Percentiles rank a stretch among this genome's conserved stretches.
Evolutionary conservation across 1,284 basidiomycete species (phyloP).

Genomic region (Tilletiopsis washingtonensis): DNA sequence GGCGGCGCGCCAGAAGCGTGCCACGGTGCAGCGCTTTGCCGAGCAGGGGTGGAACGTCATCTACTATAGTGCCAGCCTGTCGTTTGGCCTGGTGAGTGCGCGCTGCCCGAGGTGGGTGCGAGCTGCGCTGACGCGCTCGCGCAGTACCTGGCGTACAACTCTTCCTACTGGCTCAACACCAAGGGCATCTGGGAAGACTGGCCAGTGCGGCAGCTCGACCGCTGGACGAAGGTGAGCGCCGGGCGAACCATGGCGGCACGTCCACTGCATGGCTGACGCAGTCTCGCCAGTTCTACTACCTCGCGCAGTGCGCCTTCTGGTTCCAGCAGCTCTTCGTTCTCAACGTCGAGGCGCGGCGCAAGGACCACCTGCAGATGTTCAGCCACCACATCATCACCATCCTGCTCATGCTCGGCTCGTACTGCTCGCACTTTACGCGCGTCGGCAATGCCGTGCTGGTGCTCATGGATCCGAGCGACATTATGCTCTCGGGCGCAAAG

Average conservation of each 20-base stretch:
- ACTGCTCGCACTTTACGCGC: conserved; percentile 74
- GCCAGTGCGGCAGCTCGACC: conserved; percentile 53
- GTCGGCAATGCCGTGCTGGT: conserved; percentile 80
- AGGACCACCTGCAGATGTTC: conserved; percentile 94
- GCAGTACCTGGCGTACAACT: conserved; percentile 68
- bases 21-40: conserved; percentile 62
- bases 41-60: conserved; percentile 86
- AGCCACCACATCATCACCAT: conserved; percentile 87
- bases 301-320: conserved; percentile 86
- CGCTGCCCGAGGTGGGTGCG: too few relatives aligned
- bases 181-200: conserved; percentile 5
- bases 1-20: not conserved
- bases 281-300: conserved; percentile 50
- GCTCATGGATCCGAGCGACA: conserved; percentile 88
- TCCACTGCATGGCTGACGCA: not conserved
- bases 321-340: conserved; percentile 83
- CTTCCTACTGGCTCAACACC: conserved; percentile 67
- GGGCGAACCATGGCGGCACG: not conserved
- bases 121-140: not conserved
- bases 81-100: conserved; percentile 69
- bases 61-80: conserved; percentile 70
- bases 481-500: conserved; percentile 73
- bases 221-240: conserved; percentile 57
- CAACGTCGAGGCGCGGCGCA: conserved; percentile 80
- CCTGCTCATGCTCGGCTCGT: conserved; percentile 67